These are phyloP conservation scores for Jamesozyma lodderae DNA, from an alignment of 805 yeast species.

Conservation along the genomic window DNA sequence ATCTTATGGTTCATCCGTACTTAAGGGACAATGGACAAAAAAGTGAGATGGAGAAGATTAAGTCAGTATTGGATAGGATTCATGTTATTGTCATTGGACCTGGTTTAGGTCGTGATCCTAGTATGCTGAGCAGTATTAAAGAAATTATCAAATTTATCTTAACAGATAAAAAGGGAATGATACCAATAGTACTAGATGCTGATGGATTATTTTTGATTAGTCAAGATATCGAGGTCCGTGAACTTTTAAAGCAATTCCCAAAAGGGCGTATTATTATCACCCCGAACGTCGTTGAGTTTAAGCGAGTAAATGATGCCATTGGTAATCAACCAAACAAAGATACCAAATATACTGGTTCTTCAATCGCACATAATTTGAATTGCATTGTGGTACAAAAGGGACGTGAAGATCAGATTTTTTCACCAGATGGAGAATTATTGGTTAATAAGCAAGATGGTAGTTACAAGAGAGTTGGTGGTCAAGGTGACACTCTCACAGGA, in stretches of 20 bases:
- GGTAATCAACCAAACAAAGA: constrained; percentile 11
- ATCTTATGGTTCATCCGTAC: constrained; percentile 94
- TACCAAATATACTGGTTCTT: constrained; percentile 24
- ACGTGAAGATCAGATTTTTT: constrained; percentile 41
- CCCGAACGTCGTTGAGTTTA: constrained; percentile 83
- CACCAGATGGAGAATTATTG: constrained; percentile 41
- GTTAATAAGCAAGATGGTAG: constrained; percentile 51
- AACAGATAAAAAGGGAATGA: constrained; percentile 43
- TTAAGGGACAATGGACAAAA: constrained; percentile 32
- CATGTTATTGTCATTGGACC: constrained; percentile 89
- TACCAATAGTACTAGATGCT: constrained; percentile 82
- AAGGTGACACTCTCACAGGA: constrained; percentile 90
- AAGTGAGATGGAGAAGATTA: constrained; percentile 50
- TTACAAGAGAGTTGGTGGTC: constrained; percentile 83
- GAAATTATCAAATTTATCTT: constrained; percentile 37
- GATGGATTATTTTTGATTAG: constrained; percentile 72
- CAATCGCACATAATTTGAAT: constrained; percentile 18
- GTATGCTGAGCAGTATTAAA: constrained; percentile 55
- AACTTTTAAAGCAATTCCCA: constrained; percentile 39
- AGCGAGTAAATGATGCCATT: constrained; percentile 49
- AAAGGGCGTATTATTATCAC: constrained; percentile 62
- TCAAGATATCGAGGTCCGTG: constrained; percentile 15
- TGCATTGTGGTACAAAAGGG: constrained; percentile 59
- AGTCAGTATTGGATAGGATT: constrained; percentile 47
- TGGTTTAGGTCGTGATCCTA: constrained; percentile 77